Base-by-base conservation (phyloP, 2,329 filamentous ascomycete species). In the Stachybotrys chlorohalonatus region DNA sequence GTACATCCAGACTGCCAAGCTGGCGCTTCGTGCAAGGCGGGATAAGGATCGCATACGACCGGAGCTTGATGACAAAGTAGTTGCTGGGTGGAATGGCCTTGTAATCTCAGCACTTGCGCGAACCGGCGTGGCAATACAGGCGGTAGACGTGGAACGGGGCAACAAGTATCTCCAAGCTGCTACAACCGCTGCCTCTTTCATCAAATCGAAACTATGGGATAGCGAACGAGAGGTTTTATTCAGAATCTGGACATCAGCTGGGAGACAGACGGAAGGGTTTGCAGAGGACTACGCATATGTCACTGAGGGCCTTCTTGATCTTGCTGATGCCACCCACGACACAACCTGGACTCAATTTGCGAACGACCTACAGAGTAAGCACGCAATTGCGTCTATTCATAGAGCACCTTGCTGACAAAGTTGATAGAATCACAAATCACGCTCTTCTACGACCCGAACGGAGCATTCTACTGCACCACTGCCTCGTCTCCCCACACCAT, bases 231-330 rank as follows among this genome's bases (percentile, higher is more conserved):
- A 81, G 50, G 79, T 81, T 4, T 73, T 97, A 15, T 89, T 86
- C 66, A 82, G 92, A 52, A 83, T 93, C 47, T 95, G 87, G 70
- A 83, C 84, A 32, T 13, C 36, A 42, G 82, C 85, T 57, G 79
- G 82, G 59, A 75, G 83, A 8, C 84, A 86, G 31, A 77, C 83
- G 16, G 77, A 79, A 46, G 92, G 83, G 0, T 95, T 97, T 69
- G 90, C 93, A 1, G 94, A 97, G 63, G 94, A 99, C 72, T 97
- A 97, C 66, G 90, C 93, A 3, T 96, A 93, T 68, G 69, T 97
- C 47, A 88, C 91, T 52, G 83, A 86, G 52, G 93, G 91, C 0
- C 76, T 96, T 1, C 75, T 97, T 55, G 86, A 92, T 61, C 80
- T 97, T 31, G 95, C 95, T 66, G 86, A 93, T 67, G 82, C 86